Evolutionary conservation across 2,329 filamentous ascomycete species (phyloP), one percentile per base, ranked within the genome.

Genomic region (Orbilia quercus): DNA sequence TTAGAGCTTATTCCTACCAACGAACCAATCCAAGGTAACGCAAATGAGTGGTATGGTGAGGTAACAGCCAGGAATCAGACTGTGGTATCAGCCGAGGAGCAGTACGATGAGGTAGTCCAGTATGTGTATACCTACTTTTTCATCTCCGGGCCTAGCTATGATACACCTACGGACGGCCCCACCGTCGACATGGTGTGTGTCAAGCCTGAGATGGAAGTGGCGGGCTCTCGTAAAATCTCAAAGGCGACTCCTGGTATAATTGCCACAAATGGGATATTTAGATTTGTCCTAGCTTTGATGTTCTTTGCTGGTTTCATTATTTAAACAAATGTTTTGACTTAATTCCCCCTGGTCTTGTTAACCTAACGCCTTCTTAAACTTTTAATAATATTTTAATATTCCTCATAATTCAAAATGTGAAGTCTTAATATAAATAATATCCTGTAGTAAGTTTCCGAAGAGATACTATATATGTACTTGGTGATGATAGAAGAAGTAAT

Each of bases 101-200:
- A 67, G 50, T 67, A 67, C 12, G 63, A 67, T 16, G 63, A 67
- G 36, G 63, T 67, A 7, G 58, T 51, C 14, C 42, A 67, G 44
- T 58, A 20, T 58, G 53, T 59, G 9, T 67, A 42, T 34, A 67
- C 63, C 25, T 67, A 67, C 14, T 44, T 44, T 18, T 25, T 67
- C 7, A 51, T 67, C 20, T 67, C 63, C 11, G 63, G 63, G 1
- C 53, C 53, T 20, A 42, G 31, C 22, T 58, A 67, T 22, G 53
- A 59, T 1, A 45, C 50, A 11, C 36, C 48, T 7, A 20, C 14
- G 1, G 31, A 58, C 2, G 45, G 22, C 0, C 20, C 28, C 16
- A 42, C 18, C 11, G 63, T 67, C 6, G 63, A 67, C 9, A 51
- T 67, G 51, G 63, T 67, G 0, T 67, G 63, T 28, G 63, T 67